Conservation (phyloP, 2,329 filamentous ascomycete genomes). For the Fusarium sp. region DNA sequence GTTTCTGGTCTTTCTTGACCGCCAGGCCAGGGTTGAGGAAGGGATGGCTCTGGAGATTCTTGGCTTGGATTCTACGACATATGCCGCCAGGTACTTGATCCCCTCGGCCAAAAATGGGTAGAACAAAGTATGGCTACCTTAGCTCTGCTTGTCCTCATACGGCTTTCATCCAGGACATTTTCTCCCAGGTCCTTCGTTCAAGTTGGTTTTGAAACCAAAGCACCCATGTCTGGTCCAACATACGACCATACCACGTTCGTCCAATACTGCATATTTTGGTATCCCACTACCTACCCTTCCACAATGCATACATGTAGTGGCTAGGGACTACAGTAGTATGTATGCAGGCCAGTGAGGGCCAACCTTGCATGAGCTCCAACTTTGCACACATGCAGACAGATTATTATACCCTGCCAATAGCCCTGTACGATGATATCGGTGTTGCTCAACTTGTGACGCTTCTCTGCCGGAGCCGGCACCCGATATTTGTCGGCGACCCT, state of each 20-base stretch:
- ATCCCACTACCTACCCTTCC: constrained; percentile 12
- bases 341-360: constrained; percentile 15
- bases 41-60: not conserved
- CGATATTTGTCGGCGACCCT: constrained; percentile 17
- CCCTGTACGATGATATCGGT: constrained; percentile 35
- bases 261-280: constrained; percentile 35
- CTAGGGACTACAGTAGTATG: constrained; percentile 14
- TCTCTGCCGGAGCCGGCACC: constrained; percentile 5
- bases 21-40: not conserved
- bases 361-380: not conserved
- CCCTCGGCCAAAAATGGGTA: not conserved
- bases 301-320: constrained; percentile 10
- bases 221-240: constrained; percentile 24
- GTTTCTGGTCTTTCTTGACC: not conserved
- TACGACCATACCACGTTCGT: constrained; percentile 29
- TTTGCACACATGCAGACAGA: constrained; percentile 29
- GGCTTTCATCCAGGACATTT: constrained; percentile 15
- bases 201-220: constrained; percentile 14
- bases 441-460: constrained; percentile 24
- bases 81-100: not conserved
- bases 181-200: constrained; percentile 21
- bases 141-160: constrained; percentile 24
- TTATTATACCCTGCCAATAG: constrained; percentile 21
- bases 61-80: not conserved
- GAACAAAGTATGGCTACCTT: constrained; percentile 1